Evolutionary conservation across 345 rosid genomes (phyloP).

Genomic region (Lumnitzera racemosa): DNA sequence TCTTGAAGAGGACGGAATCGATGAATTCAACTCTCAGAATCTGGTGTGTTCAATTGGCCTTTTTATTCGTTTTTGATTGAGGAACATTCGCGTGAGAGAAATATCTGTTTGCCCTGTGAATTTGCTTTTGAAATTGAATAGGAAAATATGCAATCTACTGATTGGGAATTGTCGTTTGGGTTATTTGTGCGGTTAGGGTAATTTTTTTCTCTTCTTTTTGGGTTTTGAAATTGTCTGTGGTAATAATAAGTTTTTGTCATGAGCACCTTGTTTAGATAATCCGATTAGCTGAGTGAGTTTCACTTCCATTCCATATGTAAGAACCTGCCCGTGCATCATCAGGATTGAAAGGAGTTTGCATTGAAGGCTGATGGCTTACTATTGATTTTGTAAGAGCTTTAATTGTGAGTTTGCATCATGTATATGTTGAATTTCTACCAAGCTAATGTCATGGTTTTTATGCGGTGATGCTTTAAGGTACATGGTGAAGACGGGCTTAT

Average conservation of each 20-base stretch:
- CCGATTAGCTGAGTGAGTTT: conserved; percentile 43
- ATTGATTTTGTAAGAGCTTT: conserved; percentile 76
- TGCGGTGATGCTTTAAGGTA: conserved; percentile 1
- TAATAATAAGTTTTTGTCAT: conserved; percentile 31
- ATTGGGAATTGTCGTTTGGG: too few relatives aligned
- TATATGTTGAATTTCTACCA: background rate
- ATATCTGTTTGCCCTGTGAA: background rate
- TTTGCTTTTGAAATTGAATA: background rate
- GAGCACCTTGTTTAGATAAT: conserved; percentile 39
- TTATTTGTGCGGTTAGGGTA: too few relatives aligned
- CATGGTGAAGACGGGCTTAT: background rate
- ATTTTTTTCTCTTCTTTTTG: background rate
- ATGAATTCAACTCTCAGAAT: conserved; percentile 18
- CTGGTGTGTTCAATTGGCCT: conserved; percentile 62
- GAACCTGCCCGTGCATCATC: conserved; percentile 45
- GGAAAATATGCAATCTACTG: background rate
- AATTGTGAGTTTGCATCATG: conserved; percentile 4
- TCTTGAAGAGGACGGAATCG: conserved; percentile 51
- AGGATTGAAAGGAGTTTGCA: conserved; percentile 56
- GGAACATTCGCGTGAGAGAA: too few relatives aligned
- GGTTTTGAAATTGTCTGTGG: conserved; percentile 9
- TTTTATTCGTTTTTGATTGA: background rate
- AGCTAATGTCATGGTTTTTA: background rate
- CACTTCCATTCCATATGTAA: conserved; percentile 32
- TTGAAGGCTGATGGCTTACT: conserved; percentile 72